Base-by-base conservation (phyloP, 1,284 basidiomycete genomes). In the Neonothopanus nambi region DNA sequence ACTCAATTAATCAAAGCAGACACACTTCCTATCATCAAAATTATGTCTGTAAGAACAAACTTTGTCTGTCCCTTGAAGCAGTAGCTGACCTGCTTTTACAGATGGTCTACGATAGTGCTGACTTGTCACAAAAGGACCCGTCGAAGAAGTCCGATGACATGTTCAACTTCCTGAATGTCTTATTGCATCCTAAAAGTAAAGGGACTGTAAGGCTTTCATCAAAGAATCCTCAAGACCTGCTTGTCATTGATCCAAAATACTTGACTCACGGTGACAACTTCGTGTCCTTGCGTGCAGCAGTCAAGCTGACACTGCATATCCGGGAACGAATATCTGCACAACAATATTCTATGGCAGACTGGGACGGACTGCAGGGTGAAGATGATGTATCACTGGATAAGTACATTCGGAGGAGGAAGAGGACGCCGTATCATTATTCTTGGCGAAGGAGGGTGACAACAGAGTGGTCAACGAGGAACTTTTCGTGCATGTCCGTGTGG, bases 391-490 rank as follows among this genome's bases (percentile, higher is more conserved):
- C 46, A n/a, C 36, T 59, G 23, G 57, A 59, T 21, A 44, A 48
- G 28, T 51, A 57, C 39, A 52, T 56, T n/a, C 23, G 43, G n/a
- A 52, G 26, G 21, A 23, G 43, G 18, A 41, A 39, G 23, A 38
- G 44, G n/a, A 59, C 35, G 17, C 54, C 52, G 17, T 51, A 54
- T 46, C 57, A 57, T 48, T 54, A 52, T 23, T 49, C 42, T 21
- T 59, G 55, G 44, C 43, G 38, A 30, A 24, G 37, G 41, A 57
- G 30, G 45, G 36, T 48, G 11, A 28, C 5, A 48, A 44, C 8
- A 62, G 65, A 8, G 66, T 67, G 2, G 65, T 67, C 0, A 62
- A 67, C 38, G 54, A 57, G 15, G 46, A 57, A 37, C 54, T 68
- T 15, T 51, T 57, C 2, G 66, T 67, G 3, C 57, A 65, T 48